Conservation (phyloP, 2,329 filamentous ascomycete genomes). For the Colletotrichum sp. region DNA sequence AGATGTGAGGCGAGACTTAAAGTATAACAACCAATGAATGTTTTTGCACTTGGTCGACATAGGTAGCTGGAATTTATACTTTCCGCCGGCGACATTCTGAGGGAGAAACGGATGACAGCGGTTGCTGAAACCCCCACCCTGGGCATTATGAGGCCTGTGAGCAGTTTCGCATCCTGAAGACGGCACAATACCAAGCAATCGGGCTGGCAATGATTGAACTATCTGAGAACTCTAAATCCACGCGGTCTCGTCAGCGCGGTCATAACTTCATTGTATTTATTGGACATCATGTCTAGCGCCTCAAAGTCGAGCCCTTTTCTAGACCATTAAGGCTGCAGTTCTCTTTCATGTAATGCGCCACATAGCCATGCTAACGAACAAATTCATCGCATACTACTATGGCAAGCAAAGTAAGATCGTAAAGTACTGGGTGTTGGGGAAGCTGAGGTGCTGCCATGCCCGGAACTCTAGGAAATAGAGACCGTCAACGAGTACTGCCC, state of each 20-base stretch:
- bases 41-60: neutral
- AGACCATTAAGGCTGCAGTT: neutral
- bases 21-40: neutral
- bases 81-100: neutral
- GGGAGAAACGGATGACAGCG: neutral
- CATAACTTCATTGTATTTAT: neutral
- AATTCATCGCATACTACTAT: neutral
- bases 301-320: neutral
- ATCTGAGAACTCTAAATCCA: neutral
- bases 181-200: neutral
- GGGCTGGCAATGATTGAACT: neutral
- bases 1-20: neutral
- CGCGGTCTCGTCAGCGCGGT: neutral
- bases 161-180: neutral
- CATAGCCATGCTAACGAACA: neutral
- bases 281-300: neutral
- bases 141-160: neutral
- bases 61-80: neutral
- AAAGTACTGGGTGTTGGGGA: neutral
- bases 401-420: neutral
- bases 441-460: neutral
- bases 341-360: neutral
- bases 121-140: neutral
- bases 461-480: neutral
- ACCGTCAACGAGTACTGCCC: neutral